These are phyloP conservation scores for Pleurozium schreberi DNA, from an alignment of 225 moss, liverwort and hornwort genomes.

Conservation along the genomic window DNA sequence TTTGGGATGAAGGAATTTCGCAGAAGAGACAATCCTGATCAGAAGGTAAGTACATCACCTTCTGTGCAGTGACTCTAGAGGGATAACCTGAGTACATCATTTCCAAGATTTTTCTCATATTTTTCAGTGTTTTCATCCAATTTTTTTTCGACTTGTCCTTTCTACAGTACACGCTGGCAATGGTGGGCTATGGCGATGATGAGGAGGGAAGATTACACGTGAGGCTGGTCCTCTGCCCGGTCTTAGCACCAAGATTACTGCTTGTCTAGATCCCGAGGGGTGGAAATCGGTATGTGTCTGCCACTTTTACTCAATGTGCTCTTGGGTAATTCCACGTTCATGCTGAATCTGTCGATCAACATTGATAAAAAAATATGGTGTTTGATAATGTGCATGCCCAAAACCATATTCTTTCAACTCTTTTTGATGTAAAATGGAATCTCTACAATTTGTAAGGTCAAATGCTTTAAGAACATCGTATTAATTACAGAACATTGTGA, in stretches of 20 bases:
- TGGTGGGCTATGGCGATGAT: conserved; percentile 76
- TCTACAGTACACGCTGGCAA: conserved; percentile 68
- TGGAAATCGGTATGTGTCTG: conserved; percentile 79
- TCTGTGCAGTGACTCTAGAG: not conserved
- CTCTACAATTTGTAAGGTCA: not conserved
- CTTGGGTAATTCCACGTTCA: not conserved
- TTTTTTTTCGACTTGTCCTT: not conserved
- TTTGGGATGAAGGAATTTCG: conserved; percentile 82
- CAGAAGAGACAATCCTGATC: conserved; percentile 66
- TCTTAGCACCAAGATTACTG: conserved; percentile 80
- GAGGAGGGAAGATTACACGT: conserved; percentile 82
- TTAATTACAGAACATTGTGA: not conserved
- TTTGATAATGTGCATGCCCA: not conserved
- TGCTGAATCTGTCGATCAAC: not conserved
- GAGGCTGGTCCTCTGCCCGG: conserved; percentile 88
- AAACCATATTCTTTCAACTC: not conserved
- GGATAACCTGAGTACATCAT: not conserved
- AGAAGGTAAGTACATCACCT: conserved; percentile 30
- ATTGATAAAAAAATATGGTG: not conserved
- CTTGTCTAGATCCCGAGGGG: conserved; percentile 75
- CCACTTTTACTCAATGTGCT: not conserved
- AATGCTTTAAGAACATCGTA: not conserved
- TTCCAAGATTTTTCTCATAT: not conserved
- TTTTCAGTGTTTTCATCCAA: not conserved
- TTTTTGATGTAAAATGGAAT: not conserved